Conservation (phyloP, 2,329 filamentous ascomycete species). For the Aplosporella prunicola region DNA sequence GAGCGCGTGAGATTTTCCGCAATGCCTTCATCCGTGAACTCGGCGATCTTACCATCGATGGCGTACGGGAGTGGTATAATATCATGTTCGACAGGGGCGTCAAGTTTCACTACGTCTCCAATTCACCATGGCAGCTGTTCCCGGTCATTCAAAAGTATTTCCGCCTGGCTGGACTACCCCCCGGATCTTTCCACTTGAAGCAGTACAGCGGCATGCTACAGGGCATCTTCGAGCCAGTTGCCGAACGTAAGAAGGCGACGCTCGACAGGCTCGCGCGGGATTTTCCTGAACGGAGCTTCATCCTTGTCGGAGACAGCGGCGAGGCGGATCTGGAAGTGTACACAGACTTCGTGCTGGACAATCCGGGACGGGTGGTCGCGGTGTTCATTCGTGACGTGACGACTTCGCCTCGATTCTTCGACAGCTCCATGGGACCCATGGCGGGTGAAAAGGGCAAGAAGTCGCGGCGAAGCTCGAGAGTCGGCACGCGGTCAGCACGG, state of each 20-base stretch:
- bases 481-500: constrained; percentile 12
- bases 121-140: constrained; percentile 96
- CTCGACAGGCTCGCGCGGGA: constrained; percentile 78
- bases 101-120: constrained; percentile 94
- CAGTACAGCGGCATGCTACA: constrained; percentile 96
- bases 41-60: constrained; percentile 69
- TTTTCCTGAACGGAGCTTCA: constrained; percentile 81
- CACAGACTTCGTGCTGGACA: constrained; percentile 76
- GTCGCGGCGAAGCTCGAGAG: constrained; percentile 14
- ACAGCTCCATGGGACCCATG: constrained; percentile 44
- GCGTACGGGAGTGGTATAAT: constrained; percentile 84
- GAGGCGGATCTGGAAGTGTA: constrained; percentile 97
- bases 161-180: constrained; percentile 66
- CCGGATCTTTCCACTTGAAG: constrained; percentile 88
- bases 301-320: constrained; percentile 89
- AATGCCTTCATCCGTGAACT: constrained; percentile 91
- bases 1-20: constrained; percentile 87
- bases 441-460: constrained; percentile 20
- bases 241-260: constrained; percentile 84
- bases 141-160: constrained; percentile 84
- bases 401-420: constrained; percentile 72
- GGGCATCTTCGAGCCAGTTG: constrained; percentile 94
- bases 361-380: constrained; percentile 73
- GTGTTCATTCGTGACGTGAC: constrained; percentile 96
- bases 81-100: constrained; percentile 71